Evolutionary conservation across 2,329 filamentous ascomycete genomes (phyloP), one percentile per base, ranked within the genome.

Genomic region (Penicillium sp.): DNA sequence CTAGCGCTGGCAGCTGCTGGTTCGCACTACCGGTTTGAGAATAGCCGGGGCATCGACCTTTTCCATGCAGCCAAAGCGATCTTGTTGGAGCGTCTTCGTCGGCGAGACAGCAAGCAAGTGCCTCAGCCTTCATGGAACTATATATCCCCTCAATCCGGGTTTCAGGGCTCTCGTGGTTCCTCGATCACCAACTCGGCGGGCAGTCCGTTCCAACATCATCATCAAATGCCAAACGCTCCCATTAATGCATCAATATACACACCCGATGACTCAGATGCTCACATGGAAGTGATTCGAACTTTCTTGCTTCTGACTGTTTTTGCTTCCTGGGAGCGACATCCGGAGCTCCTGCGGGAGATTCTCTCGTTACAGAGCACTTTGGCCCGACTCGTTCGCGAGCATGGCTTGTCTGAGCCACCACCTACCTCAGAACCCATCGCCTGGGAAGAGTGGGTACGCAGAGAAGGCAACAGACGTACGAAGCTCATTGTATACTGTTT

Each of bases 301-400:
- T 73, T 79, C 19, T 57, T 78, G 9, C 63, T 79, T 3, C 69
- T 82, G n/a, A 81, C 80, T 48, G 79, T 79, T 0, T 77, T 81
- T 61, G 79, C 79, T 11, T 81, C 80, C 0, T 83, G 80, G 80
- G 78, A 79, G 45, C 75, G 77, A 56, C 80, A 81, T 53, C 76
- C 75, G 14, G 77, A 80, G 44, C 72, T 82, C 9, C 64, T 80
- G n/a, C 72, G 77, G 45, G 79, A 82, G 60, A 79, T 80, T 10
- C 71, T 82, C 22, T 77, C 77, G 1, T 74, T 82, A 33, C 78
- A 80, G 56, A 80, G 79, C 50, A 76, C 80, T 19, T 65, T 82
- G 33, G 77, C 79, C 4, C 76, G 77, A 27, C 71, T 82, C 3
- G 75, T 81, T 7, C 72, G 80, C 25, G 79, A 82, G 44, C 74